Evolutionary conservation across 305 asterid species (phyloP), one percentile per base, ranked within the genome.

Genomic region (Solanum chacoense): DNA sequence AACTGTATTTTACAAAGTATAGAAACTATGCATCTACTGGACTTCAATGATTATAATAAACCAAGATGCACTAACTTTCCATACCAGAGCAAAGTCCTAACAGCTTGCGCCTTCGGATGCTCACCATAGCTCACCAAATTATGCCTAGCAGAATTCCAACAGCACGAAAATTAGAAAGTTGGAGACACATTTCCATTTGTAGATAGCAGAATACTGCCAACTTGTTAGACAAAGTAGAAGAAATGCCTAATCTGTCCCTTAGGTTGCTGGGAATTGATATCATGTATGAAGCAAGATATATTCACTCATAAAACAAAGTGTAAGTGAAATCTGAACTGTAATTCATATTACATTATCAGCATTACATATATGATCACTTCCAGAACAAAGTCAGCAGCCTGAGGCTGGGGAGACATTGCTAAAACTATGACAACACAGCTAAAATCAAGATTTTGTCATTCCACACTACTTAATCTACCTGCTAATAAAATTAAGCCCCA

Each of bases 91-190:
- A 93, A 87, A 91, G 91, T 83, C 94, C 98, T 87, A 96, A 91
- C 69, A 95, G 97, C 93, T 87, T 94, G 91, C 99, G 99, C 87
- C 98, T 95, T 84, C 99, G 95, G 88, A 96, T 94, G 96, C 98
- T 95, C 93, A 96, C 99, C 99, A 96, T 96, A 55, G 91, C 90
- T 87, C 50, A 87, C 89, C 90, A 63, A 45, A 59, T 29, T 90
- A 85, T 85, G 88, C 94, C 95, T 91, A 88, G 90, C 76, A 31
- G 3, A 71, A 75, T 4, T 83, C 77, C 59, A 71, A 85, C 65
- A 89, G 8, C 18, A 50, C 31, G 38, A 73, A 16, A 74, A 84
- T 55, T 50, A 86, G 76, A n/a, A 32, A 75, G 31, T 55, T 29
- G 14, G 29, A 31, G 72, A 10, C 42, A 20, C 11, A 55, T 45